These are phyloP conservation scores for Pythium insidiosum DNA, from an alignment of 352 stramenopile species.

Conservation along the genomic window DNA sequence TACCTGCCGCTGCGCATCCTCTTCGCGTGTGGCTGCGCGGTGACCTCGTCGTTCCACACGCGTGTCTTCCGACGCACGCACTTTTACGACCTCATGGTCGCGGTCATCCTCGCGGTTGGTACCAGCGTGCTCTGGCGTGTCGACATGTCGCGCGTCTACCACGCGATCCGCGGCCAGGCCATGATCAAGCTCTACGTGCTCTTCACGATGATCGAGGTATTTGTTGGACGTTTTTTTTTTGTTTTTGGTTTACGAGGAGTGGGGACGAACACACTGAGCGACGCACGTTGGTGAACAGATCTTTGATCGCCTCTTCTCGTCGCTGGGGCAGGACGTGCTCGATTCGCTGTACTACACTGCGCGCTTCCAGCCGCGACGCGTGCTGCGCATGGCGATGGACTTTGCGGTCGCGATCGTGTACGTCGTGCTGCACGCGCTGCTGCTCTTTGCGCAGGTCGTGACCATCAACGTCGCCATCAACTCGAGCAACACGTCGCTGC, in stretches of 20 bases:
- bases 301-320: conserved; percentile 95
- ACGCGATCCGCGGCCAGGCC: conserved; percentile 95
- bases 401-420: conserved; percentile 73
- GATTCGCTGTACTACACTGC: conserved; percentile 92
- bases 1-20: conserved; percentile 92
- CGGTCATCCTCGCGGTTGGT: conserved; percentile 72
- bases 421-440: conserved; percentile 87
- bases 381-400: conserved; percentile 68
- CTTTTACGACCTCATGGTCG: conserved; percentile 91
- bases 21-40: conserved; percentile 58
- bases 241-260: too few species aligned
- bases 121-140: conserved; percentile 76
- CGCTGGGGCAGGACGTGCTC: conserved; percentile 95
- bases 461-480: conserved; percentile 97
- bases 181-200: conserved; percentile 99
- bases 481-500: conserved; percentile 89
- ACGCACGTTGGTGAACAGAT: too few species aligned
- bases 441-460: conserved; percentile 96
- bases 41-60: conserved; percentile 68
- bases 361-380: conserved; percentile 65
- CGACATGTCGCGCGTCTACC: conserved; percentile 97
- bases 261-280: too few species aligned
- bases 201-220: conserved; percentile 98
- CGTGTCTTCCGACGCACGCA: conserved; percentile 79
- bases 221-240: too few species aligned